Base-by-base conservation (phyloP, 73 alveolate species). In the Breviolum minutum region DNA sequence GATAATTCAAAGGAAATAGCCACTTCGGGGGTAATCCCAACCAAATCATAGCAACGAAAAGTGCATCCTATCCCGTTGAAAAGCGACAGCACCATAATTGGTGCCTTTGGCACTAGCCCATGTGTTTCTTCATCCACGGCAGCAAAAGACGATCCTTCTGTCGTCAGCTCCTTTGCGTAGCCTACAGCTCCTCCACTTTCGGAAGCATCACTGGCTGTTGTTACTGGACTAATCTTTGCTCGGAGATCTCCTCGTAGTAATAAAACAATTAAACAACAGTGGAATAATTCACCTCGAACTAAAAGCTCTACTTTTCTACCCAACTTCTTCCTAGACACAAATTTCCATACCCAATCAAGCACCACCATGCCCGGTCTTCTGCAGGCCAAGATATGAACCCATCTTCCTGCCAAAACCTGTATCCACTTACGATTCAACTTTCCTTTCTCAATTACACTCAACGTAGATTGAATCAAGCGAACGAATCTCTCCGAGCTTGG, bases 161-260 rank as follows among this genome's bases (percentile, higher is more conserved):
- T 19, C 0, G 89, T 48, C 64, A 48, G 70, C 70, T 81, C 89
- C 6, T 32, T 13, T 8, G 63, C 60, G 30, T 12, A 14, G 3
- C 86, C 95, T 1, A 88, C 95, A 5, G 95, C 95, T 2, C 89
- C 95, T 27, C 60, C 95, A 16, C 26, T 54, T 16, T 5, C 26
- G 12, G 63, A 74, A 32, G 70, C 89, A 32, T 81, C 89, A 19
- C 85, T 30, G 13, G 71, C 66, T 11, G 64, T 66, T 4, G 73
- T 73, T 1, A 32, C 60, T 0, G 13, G 27, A 68, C 61, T 30
- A 8, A 87, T 11, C 5, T 7, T 11, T 2, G 89, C 89, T 2
- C 89, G 6, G 13, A 81, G 40, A 19, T 81, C 19, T 11, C 70
- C 7, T 8, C 54, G 89, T 16, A 81, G 2, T 16, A 81, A 0